phyloP scores from a whole-genome alignment of 345 rosid genomes.

The Eucalyptus microcorys region DNA sequence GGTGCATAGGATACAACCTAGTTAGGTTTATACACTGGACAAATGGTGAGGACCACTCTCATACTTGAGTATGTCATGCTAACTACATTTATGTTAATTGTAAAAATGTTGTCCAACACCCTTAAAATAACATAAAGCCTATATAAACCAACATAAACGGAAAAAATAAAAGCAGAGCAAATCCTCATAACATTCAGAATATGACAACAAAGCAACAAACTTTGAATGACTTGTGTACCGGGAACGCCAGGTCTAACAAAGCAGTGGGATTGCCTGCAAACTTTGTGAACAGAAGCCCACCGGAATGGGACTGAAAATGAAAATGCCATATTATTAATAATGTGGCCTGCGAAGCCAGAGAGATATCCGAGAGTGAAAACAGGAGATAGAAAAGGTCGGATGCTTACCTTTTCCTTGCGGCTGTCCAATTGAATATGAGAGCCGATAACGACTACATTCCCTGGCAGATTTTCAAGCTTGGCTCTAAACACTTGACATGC shows the following conservation, averaged over 20 bases:
- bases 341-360: background rate
- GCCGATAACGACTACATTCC: conserved; percentile 71
- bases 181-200: background rate
- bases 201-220: background rate
- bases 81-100: background rate
- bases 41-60: background rate
- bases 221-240: conserved; percentile 31
- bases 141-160: background rate
- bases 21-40: background rate
- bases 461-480: conserved; percentile 77
- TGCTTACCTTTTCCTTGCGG: conserved; percentile 86
- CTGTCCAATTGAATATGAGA: conserved; percentile 85
- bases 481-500: conserved; percentile 46
- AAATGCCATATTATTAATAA: background rate
- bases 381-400: background rate
- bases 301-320: conserved; percentile 74
- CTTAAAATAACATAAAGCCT: background rate
- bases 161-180: background rate
- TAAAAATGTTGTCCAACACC: background rate
- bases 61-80: background rate
- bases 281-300: conserved; percentile 87
- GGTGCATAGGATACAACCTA: background rate
- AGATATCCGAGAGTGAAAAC: background rate
- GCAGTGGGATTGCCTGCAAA: conserved; percentile 94
- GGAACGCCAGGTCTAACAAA: conserved; percentile 81